Percentiles rank a stretch among this genome's conserved stretches.
Conservation (phyloP, 176 grass and related monocot genomes). For the Oryza officinalis region DNA sequence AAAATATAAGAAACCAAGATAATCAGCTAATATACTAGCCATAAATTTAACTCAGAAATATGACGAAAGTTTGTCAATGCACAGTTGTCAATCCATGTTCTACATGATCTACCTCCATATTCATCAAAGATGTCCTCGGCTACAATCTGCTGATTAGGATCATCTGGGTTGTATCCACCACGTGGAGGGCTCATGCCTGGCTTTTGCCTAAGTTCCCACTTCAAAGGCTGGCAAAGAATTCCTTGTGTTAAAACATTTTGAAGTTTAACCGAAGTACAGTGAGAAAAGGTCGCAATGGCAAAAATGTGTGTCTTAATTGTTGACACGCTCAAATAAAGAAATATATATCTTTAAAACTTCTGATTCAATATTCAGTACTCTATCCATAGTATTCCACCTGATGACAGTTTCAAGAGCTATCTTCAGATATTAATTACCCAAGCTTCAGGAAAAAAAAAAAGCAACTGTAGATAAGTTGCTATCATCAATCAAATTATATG, state of each 20-base stretch:
- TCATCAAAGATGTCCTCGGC: constrained; percentile 98
- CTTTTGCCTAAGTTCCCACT: constrained; percentile 98
- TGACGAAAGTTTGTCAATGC: neutral
- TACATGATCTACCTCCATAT: constrained; percentile 78
- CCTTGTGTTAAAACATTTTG: constrained; percentile 12
- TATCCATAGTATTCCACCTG: neutral
- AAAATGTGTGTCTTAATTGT: neutral
- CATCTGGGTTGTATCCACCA: constrained; percentile 81
- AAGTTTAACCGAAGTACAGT: constrained; percentile 8
- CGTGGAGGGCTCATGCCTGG: constrained; percentile 94
- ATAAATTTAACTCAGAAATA: constrained; percentile 4
- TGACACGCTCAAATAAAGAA: neutral
- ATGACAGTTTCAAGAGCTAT: neutral
- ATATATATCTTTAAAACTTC: neutral
- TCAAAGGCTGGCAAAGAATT: constrained; percentile 64
- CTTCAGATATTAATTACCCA: neutral
- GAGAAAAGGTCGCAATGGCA: neutral
- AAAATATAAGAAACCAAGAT: constrained; percentile 15
- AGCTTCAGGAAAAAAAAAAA: neutral
- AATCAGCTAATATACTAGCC: neutral
- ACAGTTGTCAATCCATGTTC: neutral
- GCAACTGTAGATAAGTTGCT: neutral
- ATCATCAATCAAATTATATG: constrained; percentile 1
- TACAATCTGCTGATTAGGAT: constrained; percentile 98
- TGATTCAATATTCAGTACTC: neutral